Conservation (phyloP, 352 stramenopile genomes). For the Pythium phragmitis region DNA sequence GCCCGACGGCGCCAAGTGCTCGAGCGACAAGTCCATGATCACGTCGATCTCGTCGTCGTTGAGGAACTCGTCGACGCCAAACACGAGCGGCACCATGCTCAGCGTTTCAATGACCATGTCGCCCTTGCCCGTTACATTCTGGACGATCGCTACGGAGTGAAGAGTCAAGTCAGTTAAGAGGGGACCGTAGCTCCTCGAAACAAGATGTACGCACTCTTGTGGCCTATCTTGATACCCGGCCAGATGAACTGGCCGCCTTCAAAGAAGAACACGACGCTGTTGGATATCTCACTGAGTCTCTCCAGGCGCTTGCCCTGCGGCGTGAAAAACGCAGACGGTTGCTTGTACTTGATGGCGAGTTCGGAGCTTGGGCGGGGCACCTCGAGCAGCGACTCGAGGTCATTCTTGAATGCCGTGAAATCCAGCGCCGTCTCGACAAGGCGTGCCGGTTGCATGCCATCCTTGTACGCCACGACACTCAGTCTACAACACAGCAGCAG, state of each 20-base stretch:
- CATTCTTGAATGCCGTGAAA: conserved; percentile 32
- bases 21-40: conserved; percentile 65
- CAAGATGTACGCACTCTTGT: conserved; percentile 46
- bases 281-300: conserved; percentile 40
- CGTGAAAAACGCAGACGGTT: conserved; percentile 66
- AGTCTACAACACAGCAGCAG: conserved; percentile 27
- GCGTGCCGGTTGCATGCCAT: conserved; percentile 39
- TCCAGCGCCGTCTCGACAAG: conserved; percentile 39
- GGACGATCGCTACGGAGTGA: conserved; percentile 16
- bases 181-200: not conserved
- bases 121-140: conserved; percentile 29
- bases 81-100: conserved; percentile 53
- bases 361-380: conserved; percentile 33
- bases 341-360: conserved; percentile 53
- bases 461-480: conserved; percentile 53
- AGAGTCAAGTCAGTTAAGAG: not conserved
- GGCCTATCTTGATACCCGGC: conserved; percentile 59
- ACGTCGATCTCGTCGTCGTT: conserved; percentile 75
- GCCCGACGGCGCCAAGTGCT: conserved; percentile 56
- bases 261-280: conserved; percentile 67
- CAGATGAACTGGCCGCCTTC: conserved; percentile 78
- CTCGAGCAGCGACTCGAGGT: conserved; percentile 41
- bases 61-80: conserved; percentile 71
- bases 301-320: conserved; percentile 46
- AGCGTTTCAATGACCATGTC: conserved; percentile 35